Base-by-base conservation (phyloP, 2,329 filamentous ascomycete species). In the Rhynchosporium secalis region DNA sequence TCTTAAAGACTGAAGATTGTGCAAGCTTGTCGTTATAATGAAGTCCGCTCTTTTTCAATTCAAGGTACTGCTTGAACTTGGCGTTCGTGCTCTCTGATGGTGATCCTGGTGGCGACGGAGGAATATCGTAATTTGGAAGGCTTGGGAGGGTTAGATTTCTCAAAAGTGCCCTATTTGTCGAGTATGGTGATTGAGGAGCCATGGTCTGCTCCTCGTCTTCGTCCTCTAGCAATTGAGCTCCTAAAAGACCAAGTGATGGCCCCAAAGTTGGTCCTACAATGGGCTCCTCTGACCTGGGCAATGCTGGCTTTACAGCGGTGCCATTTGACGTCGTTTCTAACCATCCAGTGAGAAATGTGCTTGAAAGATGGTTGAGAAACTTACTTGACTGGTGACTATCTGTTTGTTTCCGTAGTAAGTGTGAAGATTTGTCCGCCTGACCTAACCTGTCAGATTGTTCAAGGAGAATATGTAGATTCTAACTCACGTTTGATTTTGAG, bases 1-100 rank as follows among this genome's bases (percentile, higher is more conserved):
- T 94, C 57, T 84, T 83, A 62, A 93, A 78, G 7, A 88, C 85
- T 0, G 83, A 76, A 0, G 87, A 89, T 62, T 82, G 81, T 41
- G 88, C 84, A 8, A 95, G 78, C 65, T 89, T 87, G 69, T 86
- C 80, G 74, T 95, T 93, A 80, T 94, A 94, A 75, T 95, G 91
- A 15, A 87, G 80, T 4, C 87, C 87, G 66, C 88, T 85, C 71
- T 85, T 86, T 77, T 95, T 95, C n/a, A 94, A 81, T 51, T 85
- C 80, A 0, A 94, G 82, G 68, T 95, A 94, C 63, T 86, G 85
- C 65, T 85, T 82, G 69, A 94, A 88, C 70, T 91, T 92, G 68
- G 83, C 81, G 56, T 83, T 87, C 12, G 86, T 76, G 75, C 47
- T 76, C 68, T 40, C 78, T 0, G 79, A 76, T 10, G 84, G 84